Percentiles rank a stretch among this genome's conserved stretches.
These are phyloP conservation scores for Phallus indusiatus DNA, from an alignment of 768 basidiomycete species.

Conservation along the genomic window DNA sequence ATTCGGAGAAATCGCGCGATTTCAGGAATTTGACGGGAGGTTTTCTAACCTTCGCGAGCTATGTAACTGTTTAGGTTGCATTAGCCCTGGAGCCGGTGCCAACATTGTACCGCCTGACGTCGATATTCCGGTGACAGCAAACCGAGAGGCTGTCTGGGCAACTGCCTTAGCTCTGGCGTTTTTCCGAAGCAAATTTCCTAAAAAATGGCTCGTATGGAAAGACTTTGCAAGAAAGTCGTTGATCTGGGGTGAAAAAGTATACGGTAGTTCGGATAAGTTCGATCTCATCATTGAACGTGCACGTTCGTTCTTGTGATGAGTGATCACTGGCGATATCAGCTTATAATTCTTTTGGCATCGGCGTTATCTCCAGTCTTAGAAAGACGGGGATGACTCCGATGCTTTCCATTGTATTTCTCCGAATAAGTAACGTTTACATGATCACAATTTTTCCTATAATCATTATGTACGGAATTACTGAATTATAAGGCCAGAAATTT, in stretches of 20 bases:
- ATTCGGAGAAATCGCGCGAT: slow-evolving; percentile 27
- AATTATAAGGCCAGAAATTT: too few species aligned
- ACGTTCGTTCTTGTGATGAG: background rate
- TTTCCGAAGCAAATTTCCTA: slow-evolving; percentile 27
- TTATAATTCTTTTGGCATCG: too few species aligned
- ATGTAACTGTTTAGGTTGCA: background rate
- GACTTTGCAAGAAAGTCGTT: slow-evolving; percentile 32
- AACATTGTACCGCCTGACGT: background rate
- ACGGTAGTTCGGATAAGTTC: background rate
- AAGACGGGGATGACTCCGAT: too few species aligned
- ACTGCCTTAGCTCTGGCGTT: slow-evolving; percentile 41
- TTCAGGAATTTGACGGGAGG: slow-evolving; percentile 41
- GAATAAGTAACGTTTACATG: too few species aligned
- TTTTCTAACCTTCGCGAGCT: slow-evolving; percentile 19
- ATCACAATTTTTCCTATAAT: too few species aligned
- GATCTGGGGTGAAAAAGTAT: background rate
- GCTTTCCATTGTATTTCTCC: too few species aligned
- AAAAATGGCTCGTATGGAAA: slow-evolving; percentile 32
- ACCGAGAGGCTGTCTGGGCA: slow-evolving; percentile 34
- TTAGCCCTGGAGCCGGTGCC: background rate
- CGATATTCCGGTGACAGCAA: slow-evolving; percentile 15
- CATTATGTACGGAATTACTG: too few species aligned
- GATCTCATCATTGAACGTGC: background rate
- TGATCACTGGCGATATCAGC: too few species aligned
- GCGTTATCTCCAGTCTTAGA: too few species aligned